Conservation (phyloP, 306 rosid genomes). For the Pterocarpus santalinus region DNA sequence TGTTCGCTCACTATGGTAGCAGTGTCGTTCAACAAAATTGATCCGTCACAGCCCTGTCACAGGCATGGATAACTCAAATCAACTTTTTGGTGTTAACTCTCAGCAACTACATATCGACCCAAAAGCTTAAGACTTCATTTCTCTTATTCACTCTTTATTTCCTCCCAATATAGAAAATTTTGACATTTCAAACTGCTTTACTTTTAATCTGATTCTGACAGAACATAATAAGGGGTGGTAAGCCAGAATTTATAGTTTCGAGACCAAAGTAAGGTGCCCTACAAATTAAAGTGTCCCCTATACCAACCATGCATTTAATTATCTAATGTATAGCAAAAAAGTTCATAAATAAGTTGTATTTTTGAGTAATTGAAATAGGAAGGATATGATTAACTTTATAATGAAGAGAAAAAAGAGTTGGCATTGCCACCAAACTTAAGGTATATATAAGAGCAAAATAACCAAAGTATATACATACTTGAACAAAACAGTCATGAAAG, state of each 20-base stretch:
- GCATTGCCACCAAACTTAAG: neutral
- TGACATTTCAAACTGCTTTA: conserved; percentile 2
- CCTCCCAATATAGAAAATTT: neutral
- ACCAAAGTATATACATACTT: conserved; percentile 30
- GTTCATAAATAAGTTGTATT: too few species aligned
- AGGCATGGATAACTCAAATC: neutral
- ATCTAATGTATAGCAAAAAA: too few species aligned
- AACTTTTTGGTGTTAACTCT: too few species aligned
- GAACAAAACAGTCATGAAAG: conserved; percentile 65
- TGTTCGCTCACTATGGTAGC: conserved; percentile 61
- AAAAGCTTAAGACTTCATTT: too few species aligned
- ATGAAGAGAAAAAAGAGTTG: neutral
- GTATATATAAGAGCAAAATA: neutral
- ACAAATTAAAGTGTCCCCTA: too few species aligned
- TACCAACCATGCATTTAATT: too few species aligned
- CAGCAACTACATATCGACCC: too few species aligned
- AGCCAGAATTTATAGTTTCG: neutral
- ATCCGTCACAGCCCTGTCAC: conserved; percentile 71
- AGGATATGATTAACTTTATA: too few species aligned
- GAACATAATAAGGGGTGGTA: neutral
- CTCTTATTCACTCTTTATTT: too few species aligned
- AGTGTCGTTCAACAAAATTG: conserved; percentile 61
- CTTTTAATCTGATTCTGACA: neutral
- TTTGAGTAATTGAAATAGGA: too few species aligned
- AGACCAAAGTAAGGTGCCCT: too few species aligned